Percentiles rank a stretch among this genome's conserved stretches.
Evolutionary conservation across 257 asterid genomes (phyloP).

Genomic region (Nicotiana undulata): DNA sequence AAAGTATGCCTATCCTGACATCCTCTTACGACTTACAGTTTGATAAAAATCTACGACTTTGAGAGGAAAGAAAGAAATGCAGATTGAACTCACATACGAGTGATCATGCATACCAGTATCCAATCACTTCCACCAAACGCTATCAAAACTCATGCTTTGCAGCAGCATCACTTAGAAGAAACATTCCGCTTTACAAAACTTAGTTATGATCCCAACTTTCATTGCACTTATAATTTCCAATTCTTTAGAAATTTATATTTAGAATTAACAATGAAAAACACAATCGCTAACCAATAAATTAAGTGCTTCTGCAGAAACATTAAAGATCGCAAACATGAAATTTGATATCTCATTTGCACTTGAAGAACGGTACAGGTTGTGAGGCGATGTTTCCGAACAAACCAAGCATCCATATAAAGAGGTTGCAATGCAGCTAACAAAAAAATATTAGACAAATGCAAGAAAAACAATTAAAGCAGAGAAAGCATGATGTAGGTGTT

Average conservation of each 20-base stretch:
- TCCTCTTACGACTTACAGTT: not conserved
- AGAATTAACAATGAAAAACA: not conserved
- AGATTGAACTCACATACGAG: not conserved
- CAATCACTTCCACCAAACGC: not conserved
- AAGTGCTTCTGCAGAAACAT: not conserved
- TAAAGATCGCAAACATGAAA: not conserved
- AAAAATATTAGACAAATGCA: not conserved
- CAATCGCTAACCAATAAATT: not conserved
- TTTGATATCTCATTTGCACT: not conserved
- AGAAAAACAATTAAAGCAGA: not conserved
- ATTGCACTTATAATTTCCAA: not conserved
- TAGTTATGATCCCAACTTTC: not conserved
- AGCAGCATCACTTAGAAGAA: not conserved
- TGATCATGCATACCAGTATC: not conserved
- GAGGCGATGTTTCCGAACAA: not conserved
- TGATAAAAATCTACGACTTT: not conserved
- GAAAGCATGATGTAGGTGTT: not conserved
- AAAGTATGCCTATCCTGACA: not conserved
- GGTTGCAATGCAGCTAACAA: not conserved
- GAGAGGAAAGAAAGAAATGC: not conserved
- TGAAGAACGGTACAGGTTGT: not conserved
- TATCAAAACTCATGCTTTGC: not conserved
- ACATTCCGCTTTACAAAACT: not conserved
- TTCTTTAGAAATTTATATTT: not conserved
- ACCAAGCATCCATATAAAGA: not conserved